phyloP scores from a whole-genome alignment of 2,329 filamentous ascomycete genomes.

The Fusarium sulawesiense region DNA sequence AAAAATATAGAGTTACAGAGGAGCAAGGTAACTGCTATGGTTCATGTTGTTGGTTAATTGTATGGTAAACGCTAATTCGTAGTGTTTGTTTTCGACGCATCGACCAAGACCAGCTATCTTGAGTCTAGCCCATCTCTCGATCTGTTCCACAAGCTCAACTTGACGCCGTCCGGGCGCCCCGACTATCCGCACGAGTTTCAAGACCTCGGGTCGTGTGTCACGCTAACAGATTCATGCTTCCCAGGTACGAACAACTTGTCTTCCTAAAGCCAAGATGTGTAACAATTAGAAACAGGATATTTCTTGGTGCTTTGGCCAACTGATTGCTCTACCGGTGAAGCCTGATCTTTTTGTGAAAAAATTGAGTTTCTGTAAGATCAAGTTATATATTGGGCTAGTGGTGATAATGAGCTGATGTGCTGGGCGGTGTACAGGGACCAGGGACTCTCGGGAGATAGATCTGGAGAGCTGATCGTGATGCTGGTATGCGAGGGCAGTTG shows the following conservation, averaged over 20 bases:
- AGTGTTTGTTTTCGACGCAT: not conserved
- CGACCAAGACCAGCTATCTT: not conserved
- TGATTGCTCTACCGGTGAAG: slow-evolving; percentile 18
- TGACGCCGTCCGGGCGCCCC: slow-evolving; percentile 19
- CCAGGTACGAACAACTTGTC: not conserved
- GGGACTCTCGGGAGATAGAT: not conserved
- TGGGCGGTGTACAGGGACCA: slow-evolving; percentile 18
- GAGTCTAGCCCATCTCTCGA: not conserved
- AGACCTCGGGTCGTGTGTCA: slow-evolving; percentile 19
- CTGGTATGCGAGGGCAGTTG: not conserved
- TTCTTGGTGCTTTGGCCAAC: not conserved
- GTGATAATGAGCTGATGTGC: not conserved
- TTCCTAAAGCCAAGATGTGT: not conserved
- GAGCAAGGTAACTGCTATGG: slow-evolving; percentile 1
- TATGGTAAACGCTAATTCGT: not conserved
- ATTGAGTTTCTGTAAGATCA: not conserved
- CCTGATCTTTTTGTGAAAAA: not conserved
- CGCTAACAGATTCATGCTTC: slow-evolving; percentile 24
- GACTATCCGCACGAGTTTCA: slow-evolving; percentile 21
- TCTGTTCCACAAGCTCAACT: slow-evolving; percentile 12
- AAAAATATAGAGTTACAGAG: not conserved
- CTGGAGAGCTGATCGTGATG: slow-evolving; percentile 4
- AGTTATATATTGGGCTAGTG: not conserved
- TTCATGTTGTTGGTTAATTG: not conserved
- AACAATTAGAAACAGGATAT: slow-evolving; percentile 16